Evolutionary conservation across 805 yeast genomes (phyloP).

Genomic region (Myxozyma udenii): DNA sequence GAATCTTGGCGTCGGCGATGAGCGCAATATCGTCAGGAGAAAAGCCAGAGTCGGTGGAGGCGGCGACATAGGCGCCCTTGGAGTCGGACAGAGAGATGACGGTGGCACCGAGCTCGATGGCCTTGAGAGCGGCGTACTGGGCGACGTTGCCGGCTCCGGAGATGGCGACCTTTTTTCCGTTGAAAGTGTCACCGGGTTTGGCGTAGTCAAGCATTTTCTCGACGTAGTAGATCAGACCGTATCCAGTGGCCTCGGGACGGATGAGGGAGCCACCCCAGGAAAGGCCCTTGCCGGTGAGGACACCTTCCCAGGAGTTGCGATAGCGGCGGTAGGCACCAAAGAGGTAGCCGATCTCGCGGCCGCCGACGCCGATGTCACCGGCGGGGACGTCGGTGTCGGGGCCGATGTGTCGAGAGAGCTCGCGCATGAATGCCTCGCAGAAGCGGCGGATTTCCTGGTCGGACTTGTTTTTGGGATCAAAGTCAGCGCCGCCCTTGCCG

Average conservation of each 20-base stretch:
- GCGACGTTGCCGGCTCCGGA: constrained; percentile 99
- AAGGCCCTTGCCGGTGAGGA: constrained; percentile 95
- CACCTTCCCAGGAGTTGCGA: constrained; percentile 95
- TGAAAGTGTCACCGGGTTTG: constrained; percentile 63
- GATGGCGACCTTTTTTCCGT: constrained; percentile 91
- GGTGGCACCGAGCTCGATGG: constrained; percentile 92
- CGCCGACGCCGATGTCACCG: constrained; percentile 99
- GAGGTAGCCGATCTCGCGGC: constrained; percentile 89
- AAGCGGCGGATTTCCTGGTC: constrained; percentile 94
- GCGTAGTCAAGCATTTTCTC: constrained; percentile 97
- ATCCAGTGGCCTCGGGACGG: constrained; percentile 99
- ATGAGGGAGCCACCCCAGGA: constrained; percentile 99
- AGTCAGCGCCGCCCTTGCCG: constrained; percentile 99
- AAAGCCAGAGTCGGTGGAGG: constrained; percentile 64
- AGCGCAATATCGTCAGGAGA: constrained; percentile 74
- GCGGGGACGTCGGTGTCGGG: constrained; percentile 98
- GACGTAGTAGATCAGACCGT: constrained; percentile 93
- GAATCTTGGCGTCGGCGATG: constrained; percentile 79
- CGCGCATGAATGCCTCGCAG: constrained; percentile 94
- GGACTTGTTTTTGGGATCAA: constrained; percentile 93
- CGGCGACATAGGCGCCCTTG: constrained; percentile 71
- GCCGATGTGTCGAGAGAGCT: constrained; percentile 93
- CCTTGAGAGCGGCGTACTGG: constrained; percentile 97
- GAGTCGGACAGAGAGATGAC: constrained; percentile 95
- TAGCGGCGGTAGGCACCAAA: constrained; percentile 94